Evolutionary conservation across 163 green algal genomes (phyloP).

Genomic region (Chloromonas sp.): DNA sequence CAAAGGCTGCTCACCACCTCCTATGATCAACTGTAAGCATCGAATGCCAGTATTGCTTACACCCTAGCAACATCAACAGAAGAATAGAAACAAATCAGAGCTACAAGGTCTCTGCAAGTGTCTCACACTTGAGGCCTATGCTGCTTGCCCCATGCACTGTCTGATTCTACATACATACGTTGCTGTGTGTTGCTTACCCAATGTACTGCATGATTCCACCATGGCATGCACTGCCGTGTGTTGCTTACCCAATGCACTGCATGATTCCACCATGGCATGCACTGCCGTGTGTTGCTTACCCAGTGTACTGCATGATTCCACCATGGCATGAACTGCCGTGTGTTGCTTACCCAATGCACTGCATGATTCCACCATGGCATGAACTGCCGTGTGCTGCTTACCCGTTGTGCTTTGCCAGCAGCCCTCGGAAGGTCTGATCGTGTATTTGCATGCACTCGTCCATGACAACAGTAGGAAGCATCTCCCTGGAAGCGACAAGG

Average conservation of each 20-base stretch:
- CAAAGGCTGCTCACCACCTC: too few species aligned
- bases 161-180: too few species aligned
- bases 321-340: background rate
- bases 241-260: background rate
- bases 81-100: too few species aligned
- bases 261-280: background rate
- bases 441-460: slow-evolving; percentile 24
- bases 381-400: background rate
- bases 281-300: background rate
- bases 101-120: too few species aligned
- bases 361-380: background rate
- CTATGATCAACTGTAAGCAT: too few species aligned
- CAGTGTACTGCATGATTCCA: background rate
- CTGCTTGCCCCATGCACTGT: too few species aligned
- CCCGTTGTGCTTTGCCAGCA: slow-evolving; percentile 20
- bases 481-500: slow-evolving; percentile 23
- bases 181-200: too few species aligned
- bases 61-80: too few species aligned
- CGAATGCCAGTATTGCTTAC: too few species aligned
- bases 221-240: too few species aligned
- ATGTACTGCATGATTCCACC: too few species aligned
- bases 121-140: too few species aligned
- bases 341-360: background rate
- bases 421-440: slow-evolving; percentile 14
- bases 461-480: slow-evolving; percentile 21